Conservation (phyloP, 257 asterid genomes). For the Verbena officinalis region DNA sequence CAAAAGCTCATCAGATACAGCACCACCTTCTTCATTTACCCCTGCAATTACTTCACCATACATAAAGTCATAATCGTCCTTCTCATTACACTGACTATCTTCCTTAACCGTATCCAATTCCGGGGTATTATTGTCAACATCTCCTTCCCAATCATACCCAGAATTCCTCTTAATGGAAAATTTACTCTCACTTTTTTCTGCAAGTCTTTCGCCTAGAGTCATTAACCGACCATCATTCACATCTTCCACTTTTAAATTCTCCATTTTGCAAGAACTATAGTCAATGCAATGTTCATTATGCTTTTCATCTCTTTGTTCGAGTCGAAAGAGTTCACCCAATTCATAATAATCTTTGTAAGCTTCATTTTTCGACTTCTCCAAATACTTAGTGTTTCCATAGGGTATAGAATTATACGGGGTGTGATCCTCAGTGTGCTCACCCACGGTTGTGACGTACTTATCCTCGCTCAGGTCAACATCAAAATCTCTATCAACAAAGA, state of each 20-base stretch:
- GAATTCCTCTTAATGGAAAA: slow-evolving; percentile 30
- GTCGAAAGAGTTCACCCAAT: slow-evolving; percentile 37
- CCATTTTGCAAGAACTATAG: slow-evolving; percentile 21
- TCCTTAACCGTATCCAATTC: slow-evolving; percentile 37
- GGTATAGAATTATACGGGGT: slow-evolving; percentile 26
- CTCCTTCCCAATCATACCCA: slow-evolving; percentile 34
- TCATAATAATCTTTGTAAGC: slow-evolving; percentile 44
- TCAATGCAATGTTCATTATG: slow-evolving; percentile 24
- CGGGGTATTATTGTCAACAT: slow-evolving; percentile 29
- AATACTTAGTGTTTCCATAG: slow-evolving; percentile 24
- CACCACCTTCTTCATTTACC: slow-evolving; percentile 50
- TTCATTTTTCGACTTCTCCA: slow-evolving; percentile 31
- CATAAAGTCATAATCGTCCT: slow-evolving; percentile 23
- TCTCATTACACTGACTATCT: slow-evolving; percentile 27
- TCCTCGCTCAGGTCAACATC: slow-evolving; percentile 74
- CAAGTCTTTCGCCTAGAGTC: slow-evolving; percentile 22
- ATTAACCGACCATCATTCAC: neutral
- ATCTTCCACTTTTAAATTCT: slow-evolving; percentile 28
- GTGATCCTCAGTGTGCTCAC: slow-evolving; percentile 28
- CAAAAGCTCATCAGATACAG: slow-evolving; percentile 52
- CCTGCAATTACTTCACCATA: slow-evolving; percentile 32
- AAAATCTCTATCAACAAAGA: slow-evolving; percentile 46
- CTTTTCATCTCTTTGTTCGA: slow-evolving; percentile 33
- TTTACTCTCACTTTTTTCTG: slow-evolving; percentile 25
- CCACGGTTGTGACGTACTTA: slow-evolving; percentile 63